These are phyloP conservation scores for Sarcocystis neurona DNA, from an alignment of 169 alveolate species.

Conservation along the genomic window DNA sequence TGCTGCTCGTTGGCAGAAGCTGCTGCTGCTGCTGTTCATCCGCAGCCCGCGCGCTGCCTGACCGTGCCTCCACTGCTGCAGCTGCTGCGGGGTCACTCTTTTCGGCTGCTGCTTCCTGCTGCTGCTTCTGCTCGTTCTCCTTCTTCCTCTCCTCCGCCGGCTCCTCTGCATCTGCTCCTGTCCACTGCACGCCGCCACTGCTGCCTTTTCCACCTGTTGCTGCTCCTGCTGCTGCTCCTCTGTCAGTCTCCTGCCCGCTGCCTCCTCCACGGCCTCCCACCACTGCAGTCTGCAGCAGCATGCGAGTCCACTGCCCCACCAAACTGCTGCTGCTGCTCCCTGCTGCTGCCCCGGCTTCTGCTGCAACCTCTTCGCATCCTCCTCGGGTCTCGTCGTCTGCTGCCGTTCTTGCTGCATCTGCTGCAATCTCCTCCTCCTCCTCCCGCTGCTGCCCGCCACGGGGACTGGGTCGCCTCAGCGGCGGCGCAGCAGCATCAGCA, in stretches of 20 bases:
- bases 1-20: not conserved
- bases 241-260: no score
- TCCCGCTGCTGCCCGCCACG: no score
- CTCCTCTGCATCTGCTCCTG: constrained; percentile 28
- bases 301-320: no score
- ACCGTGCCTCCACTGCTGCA: constrained; percentile 26
- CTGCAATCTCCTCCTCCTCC: not conserved
- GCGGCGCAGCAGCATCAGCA: no score
- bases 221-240: constrained; percentile 26
- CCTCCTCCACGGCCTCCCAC: no score
- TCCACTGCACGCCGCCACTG: not conserved
- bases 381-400: not conserved
- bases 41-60: no score
- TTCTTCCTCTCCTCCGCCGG: no score
- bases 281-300: no score
- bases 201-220: not conserved
- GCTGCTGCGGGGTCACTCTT: constrained; percentile 21
- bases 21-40: constrained; percentile 26
- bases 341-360: not conserved
- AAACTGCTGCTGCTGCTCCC: no score
- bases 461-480: no score
- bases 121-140: no score
- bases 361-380: not conserved
- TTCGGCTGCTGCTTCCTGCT: constrained; percentile 22
- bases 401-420: not conserved